These are phyloP conservation scores for Penicillium parvum DNA, from an alignment of 495 filamentous ascomycete species.

Conservation along the genomic window DNA sequence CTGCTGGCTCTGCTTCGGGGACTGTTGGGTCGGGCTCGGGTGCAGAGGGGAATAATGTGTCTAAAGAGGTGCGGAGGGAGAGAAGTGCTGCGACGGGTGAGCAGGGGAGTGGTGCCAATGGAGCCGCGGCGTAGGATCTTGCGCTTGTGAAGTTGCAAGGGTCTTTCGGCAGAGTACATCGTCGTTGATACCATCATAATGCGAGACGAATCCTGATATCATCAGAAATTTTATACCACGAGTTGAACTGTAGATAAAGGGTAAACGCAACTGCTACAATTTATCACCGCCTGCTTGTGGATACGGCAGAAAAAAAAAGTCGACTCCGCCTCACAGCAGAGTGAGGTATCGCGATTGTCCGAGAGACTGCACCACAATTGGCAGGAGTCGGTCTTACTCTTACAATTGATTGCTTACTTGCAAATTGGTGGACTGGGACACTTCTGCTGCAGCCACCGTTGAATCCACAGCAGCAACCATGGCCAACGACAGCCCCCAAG, in stretches of 20 bases:
- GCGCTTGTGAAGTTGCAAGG: not conserved
- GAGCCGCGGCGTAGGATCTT: not conserved
- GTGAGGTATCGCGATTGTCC: not conserved
- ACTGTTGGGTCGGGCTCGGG: slow-evolving; percentile 15
- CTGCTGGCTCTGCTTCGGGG: slow-evolving; percentile 5
- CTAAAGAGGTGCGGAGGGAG: slow-evolving; percentile 15
- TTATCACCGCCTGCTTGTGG: slow-evolving; percentile 5
- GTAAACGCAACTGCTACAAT: not conserved
- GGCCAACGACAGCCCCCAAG: slow-evolving; percentile 15
- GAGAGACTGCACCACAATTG: too few relatives aligned
- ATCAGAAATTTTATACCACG: not conserved
- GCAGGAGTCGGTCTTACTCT: too few relatives aligned
- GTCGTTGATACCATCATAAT: slow-evolving; percentile 2
- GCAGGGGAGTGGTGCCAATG: slow-evolving; percentile 1
- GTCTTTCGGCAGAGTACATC: not conserved
- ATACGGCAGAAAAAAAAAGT: slow-evolving; percentile 16
- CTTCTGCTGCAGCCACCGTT: not conserved
- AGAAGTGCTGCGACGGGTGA: slow-evolving; percentile 6
- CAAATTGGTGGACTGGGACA: too few relatives aligned
- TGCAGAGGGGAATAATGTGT: slow-evolving; percentile 10
- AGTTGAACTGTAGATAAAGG: not conserved
- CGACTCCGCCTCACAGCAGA: slow-evolving; percentile 2
- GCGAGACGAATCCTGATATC: slow-evolving; percentile 17
- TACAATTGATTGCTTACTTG: too few relatives aligned
- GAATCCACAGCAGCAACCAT: slow-evolving; percentile 7